Conservation (phyloP, 305 asterid genomes). For the Fraxinus paxiana region DNA sequence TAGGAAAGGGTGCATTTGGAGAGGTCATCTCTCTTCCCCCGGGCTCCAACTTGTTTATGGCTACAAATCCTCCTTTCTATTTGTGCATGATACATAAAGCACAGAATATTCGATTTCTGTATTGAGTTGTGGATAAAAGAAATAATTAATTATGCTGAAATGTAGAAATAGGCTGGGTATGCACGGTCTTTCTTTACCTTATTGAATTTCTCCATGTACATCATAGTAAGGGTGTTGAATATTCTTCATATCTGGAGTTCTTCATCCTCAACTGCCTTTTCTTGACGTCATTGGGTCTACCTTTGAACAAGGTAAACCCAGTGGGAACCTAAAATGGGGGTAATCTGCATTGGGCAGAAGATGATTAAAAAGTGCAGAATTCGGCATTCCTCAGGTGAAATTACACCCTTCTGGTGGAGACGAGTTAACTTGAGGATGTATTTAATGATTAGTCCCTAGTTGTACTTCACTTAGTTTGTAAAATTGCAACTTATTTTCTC, state of each 20-base stretch:
- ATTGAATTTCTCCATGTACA: not conserved
- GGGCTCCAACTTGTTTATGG: not conserved
- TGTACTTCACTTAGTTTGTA: not conserved
- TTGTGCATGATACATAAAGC: not conserved
- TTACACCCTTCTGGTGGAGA: not conserved
- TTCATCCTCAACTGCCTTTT: not conserved
- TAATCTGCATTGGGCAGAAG: not conserved
- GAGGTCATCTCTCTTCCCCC: constrained; percentile 49
- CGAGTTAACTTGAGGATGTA: not conserved
- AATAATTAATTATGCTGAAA: not conserved
- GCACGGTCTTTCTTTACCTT: not conserved
- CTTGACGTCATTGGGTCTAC: not conserved
- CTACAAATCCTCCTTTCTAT: not conserved
- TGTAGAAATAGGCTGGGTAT: not conserved
- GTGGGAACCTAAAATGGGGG: not conserved
- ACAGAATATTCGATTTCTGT: not conserved
- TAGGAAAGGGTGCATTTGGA: constrained; percentile 92
- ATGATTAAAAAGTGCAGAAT: not conserved
- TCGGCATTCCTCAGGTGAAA: not conserved
- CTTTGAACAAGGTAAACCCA: not conserved
- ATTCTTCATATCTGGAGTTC: not conserved
- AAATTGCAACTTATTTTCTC: not conserved
- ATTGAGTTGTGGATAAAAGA: not conserved
- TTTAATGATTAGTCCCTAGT: not conserved
- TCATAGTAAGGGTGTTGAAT: not conserved